Base-by-base conservation (phyloP, 345 rosid genomes). In the Mangifera indica region DNA sequence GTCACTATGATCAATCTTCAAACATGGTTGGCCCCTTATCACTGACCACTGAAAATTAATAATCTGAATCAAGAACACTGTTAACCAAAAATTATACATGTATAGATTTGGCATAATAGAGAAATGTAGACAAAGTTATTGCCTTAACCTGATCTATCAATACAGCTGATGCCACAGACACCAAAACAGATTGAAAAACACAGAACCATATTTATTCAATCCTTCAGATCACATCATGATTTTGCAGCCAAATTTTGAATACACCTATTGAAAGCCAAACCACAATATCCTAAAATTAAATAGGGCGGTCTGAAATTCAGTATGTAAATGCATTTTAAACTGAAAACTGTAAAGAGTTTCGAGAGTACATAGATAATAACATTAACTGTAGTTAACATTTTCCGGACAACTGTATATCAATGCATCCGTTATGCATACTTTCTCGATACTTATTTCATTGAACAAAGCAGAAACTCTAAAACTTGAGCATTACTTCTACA, bases 361-460 rank as follows among this genome's bases (percentile, higher is more conserved):
- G 29, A 14, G 24, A 48, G 12, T 10, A 8, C 32, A 46, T 26
- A 29, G 22, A 3, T 22, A 5, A 60, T 25, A 26, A 32, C 12
- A 48, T 60, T n/a, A 37, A 58, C 3, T 11, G 24, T n/a, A n/a
- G 25, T 24, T 3, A 68, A 55, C 62, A 37, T 54, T 15, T 22
- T 42, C 18, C 10, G 10, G 56, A 11, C 26, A 70, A 59, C n/a
- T 25, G 56, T 10, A 59, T 26, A 49, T 18, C 4, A 48, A 5
- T 45, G 54, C 73, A 44, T n/a, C 56, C 56, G n/a, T 45, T 58
- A 60, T 55, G 48, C 58, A 70, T 56, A 58, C 25, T 48, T 45
- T 57, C 73, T 29, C 25, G 2, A 48, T 24, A n/a, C 58, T 70
- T 70, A 59, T 59, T 60, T 70, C 55, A 58, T 49, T 1, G 10